phyloP scores from a whole-genome alignment of 2,329 filamentous ascomycete genomes.

The Venturia oleaginea region DNA sequence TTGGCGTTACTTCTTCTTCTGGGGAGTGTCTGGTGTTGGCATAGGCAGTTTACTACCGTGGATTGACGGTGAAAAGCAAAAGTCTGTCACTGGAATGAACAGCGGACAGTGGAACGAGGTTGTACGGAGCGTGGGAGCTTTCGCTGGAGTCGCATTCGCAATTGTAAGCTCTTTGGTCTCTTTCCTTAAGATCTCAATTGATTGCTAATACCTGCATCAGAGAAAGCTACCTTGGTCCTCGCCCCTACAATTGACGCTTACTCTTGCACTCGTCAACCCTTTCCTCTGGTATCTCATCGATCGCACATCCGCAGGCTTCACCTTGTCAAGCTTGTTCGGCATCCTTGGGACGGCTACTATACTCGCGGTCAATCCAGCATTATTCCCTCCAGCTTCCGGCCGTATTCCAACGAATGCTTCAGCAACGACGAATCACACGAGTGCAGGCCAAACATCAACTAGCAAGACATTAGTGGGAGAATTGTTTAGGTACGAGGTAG shows the following conservation, averaged over 20 bases:
- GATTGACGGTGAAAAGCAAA: conserved; percentile 49
- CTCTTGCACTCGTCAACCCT: conserved; percentile 83
- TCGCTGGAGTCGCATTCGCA: conserved; percentile 65
- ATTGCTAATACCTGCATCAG: conserved; percentile 34
- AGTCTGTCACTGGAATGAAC: conserved; percentile 28
- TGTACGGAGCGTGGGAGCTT: conserved; percentile 60
- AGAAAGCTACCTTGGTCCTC: conserved; percentile 89
- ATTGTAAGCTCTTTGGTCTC: conserved; percentile 55
- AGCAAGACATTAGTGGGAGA: conserved; percentile 13
- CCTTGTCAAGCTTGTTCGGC: conserved; percentile 67
- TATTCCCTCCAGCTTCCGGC: conserved; percentile 52
- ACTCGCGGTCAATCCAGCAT: conserved; percentile 65
- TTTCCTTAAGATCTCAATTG: neutral
- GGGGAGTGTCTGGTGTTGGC: conserved; percentile 70
- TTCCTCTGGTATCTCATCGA: conserved; percentile 95
- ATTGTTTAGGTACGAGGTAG: conserved; percentile 42
- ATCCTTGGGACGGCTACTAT: conserved; percentile 64
- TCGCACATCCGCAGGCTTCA: conserved; percentile 73
- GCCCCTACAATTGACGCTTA: conserved; percentile 83
- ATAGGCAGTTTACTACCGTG: conserved; percentile 75
- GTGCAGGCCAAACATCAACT: conserved; percentile 5
- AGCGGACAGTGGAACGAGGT: conserved; percentile 65
- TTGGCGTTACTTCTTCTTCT: conserved; percentile 66
- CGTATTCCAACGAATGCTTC: conserved; percentile 37
- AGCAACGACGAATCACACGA: conserved; percentile 10